Percentiles rank a stretch among this genome's conserved stretches.
Conservation (phyloP, 495 filamentous ascomycete genomes). For the Aspergillus leporis region DNA sequence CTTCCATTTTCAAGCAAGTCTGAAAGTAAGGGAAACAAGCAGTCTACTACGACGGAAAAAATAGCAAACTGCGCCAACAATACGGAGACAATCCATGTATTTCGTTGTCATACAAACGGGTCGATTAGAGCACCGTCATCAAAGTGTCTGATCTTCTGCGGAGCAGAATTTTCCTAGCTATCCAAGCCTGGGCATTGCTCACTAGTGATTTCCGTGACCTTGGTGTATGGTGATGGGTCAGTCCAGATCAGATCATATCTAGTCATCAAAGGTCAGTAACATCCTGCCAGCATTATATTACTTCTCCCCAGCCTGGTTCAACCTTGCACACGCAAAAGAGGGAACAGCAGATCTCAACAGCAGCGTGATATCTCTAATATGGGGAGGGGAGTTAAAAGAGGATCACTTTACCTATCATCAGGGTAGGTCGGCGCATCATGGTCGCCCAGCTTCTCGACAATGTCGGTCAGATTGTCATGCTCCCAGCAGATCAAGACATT, state of each 20-base stretch:
- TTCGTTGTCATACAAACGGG: too few relatives aligned
- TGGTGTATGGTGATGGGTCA: conserved; percentile 35
- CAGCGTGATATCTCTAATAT: too few relatives aligned
- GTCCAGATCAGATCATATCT: conserved; percentile 48
- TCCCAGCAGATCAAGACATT: conserved; percentile 63
- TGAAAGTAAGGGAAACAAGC: too few relatives aligned
- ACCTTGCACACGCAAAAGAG: background rate
- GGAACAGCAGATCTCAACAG: too few relatives aligned
- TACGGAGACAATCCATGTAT: too few relatives aligned
- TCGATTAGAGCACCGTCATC: too few relatives aligned
- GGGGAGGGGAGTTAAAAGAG: conserved; percentile 7
- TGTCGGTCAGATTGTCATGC: conserved; percentile 48
- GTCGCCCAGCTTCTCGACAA: conserved; percentile 45
- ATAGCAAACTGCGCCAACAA: too few relatives aligned
- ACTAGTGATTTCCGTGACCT: conserved; percentile 32
- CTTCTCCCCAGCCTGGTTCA: background rate
- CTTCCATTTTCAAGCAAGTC: too few relatives aligned
- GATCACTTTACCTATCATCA: conserved; percentile 28
- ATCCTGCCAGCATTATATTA: too few relatives aligned
- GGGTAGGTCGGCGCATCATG: conserved; percentile 37
- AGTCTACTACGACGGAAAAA: too few relatives aligned
- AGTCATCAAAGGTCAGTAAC: conserved; percentile 12
- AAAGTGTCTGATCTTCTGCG: background rate
- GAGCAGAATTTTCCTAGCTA: background rate
- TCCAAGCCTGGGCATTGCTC: conserved; percentile 38